Evolutionary conservation across 805 yeast genomes (phyloP), one percentile per base, ranked within the genome.

Genomic region (Zygoascus flipseniorum): DNA sequence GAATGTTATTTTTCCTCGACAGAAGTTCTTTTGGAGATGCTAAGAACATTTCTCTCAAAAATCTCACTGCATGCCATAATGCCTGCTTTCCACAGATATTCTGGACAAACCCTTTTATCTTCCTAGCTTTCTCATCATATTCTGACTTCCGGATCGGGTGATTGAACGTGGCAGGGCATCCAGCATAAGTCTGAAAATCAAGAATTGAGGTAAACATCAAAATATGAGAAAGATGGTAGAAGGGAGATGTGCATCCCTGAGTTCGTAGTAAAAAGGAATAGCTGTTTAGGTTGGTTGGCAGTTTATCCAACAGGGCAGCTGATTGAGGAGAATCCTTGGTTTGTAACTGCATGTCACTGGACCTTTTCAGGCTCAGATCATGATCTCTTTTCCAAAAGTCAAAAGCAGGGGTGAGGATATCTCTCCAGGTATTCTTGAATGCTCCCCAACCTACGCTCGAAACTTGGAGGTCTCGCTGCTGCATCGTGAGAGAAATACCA

Each of bases 121-220:
- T 71, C 13, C 68, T 68, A 42, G 74, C 71, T 11, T 79, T 80
- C 2, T 73, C 69, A 20, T 74, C 74, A 57, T 79, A 76, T 54
- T 79, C 83, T 0, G 70, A 63, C 9, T 71, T 69, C 5, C 80
- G 78, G 10, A 85, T 81, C 41, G 72, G 72, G 37, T 83, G 88
- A 61, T 80, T 85, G 83, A 85, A 82, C 61, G 89, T 77, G 69
- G 85, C 80, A 0, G 93, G 93, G 8, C 89, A 86, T 0, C 96
- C 96, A 1, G 90, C 83, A 65, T 74, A 83, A 5, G 86, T 82
- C 52, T 85, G 85, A 54, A 86, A 80, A 66, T 88, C 95, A 66
- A 85, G 83, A 57, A 86, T 88, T 53, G 86, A 82, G 31, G 85
- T 76, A 50, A 86, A 79, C 64, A 87, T 77, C 46, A 82, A 78